A percentile compares a stretch with the other conserved stretches of the same genome.
These are phyloP conservation scores for Wallacemonas sp. DNA, from an alignment of 208 protist species.

Conservation along the genomic window DNA sequence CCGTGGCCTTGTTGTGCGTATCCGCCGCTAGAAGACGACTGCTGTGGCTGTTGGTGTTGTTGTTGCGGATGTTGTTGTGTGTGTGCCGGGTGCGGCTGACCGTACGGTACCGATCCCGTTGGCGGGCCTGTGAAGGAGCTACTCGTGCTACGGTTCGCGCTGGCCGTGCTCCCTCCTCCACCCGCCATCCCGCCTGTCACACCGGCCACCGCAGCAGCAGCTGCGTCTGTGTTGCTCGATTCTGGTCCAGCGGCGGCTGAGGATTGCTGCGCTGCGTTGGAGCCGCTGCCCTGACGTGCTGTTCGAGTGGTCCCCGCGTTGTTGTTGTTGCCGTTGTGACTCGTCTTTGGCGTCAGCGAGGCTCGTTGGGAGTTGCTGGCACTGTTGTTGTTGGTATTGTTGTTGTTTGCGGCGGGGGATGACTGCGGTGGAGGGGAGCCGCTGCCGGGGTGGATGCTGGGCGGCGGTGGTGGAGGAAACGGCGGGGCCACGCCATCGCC, in stretches of 20 bases:
- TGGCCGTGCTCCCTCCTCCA: neutral
- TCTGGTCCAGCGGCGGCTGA: no score
- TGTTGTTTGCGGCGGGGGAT: neutral
- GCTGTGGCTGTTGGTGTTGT: constrained; percentile 17
- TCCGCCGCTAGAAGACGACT: no score
- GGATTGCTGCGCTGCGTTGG: no score
- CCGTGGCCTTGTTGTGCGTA: no score
- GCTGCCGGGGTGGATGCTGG: neutral
- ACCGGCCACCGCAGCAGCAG: constrained; percentile 8
- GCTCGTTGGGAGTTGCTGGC: no score
- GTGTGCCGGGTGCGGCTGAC: constrained; percentile 10
- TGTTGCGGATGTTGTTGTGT: neutral
- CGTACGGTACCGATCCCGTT: neutral
- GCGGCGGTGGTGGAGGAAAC: neutral
- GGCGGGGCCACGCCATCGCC: neutral
- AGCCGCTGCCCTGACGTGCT: no score
- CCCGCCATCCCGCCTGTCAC: neutral
- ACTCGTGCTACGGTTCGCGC: neutral
- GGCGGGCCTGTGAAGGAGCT: constrained; percentile 5
- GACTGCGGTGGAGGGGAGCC: neutral
- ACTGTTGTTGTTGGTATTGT: constrained; percentile 18
- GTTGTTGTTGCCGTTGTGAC: no score
- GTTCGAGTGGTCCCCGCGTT: no score
- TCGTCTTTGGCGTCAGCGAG: no score
- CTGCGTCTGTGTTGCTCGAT: no score